Conservation (phyloP, 2,329 filamentous ascomycete genomes). For the Lecanicillium sp. region DNA sequence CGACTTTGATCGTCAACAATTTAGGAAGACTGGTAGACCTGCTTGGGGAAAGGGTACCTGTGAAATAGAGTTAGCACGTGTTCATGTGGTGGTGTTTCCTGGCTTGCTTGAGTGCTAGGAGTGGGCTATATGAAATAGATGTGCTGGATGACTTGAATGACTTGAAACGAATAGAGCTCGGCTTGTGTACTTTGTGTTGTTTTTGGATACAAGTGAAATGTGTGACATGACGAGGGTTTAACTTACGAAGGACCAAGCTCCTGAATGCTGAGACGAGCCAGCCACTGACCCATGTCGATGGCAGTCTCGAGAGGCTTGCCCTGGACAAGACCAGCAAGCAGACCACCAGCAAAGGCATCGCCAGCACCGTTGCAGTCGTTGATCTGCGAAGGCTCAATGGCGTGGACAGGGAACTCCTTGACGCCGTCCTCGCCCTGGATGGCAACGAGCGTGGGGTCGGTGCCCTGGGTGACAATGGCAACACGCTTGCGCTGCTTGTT, state of each 20-base stretch:
- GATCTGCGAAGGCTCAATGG: constrained; percentile 71
- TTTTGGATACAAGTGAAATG: not conserved
- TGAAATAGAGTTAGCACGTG: constrained; percentile 6
- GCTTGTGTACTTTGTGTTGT: constrained; percentile 3
- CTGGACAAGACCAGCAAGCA: constrained; percentile 81
- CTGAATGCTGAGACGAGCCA: constrained; percentile 87
- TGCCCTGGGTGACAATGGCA: constrained; percentile 93
- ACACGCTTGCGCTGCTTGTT: constrained; percentile 77
- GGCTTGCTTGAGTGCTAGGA: too few relatives aligned
- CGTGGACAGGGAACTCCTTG: constrained; percentile 73
- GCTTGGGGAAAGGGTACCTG: constrained; percentile 78
- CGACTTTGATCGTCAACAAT: constrained; percentile 1
- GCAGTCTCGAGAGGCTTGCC: constrained; percentile 70
- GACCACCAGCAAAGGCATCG: constrained; percentile 93
- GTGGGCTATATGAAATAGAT: not conserved
- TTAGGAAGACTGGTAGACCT: constrained; percentile 54
- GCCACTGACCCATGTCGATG: constrained; percentile 93
- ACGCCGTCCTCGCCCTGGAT: constrained; percentile 62
- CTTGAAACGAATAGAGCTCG: constrained; percentile 12
- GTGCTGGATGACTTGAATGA: not conserved
- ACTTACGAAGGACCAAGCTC: constrained; percentile 94
- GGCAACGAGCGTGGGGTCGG: constrained; percentile 80
- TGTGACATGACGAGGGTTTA: constrained; percentile 1
- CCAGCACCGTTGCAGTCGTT: constrained; percentile 95
- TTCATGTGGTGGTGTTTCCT: too few relatives aligned